Conservation (phyloP, 1,284 basidiomycete species). For the Sanghuangporus weigelae region DNA sequence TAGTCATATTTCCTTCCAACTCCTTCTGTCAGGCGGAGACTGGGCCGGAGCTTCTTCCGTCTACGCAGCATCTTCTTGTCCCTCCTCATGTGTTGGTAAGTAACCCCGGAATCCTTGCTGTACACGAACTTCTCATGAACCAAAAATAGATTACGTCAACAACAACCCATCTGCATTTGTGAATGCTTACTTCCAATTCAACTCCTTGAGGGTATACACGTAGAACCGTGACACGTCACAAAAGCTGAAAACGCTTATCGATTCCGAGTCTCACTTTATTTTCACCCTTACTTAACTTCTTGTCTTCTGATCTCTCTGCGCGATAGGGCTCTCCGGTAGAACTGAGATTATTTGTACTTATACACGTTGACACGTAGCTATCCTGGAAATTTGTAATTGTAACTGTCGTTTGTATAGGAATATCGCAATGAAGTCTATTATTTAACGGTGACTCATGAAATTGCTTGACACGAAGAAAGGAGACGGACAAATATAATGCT, state of each 20-base stretch:
- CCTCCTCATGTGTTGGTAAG: constrained; percentile 10
- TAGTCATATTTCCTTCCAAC: background rate
- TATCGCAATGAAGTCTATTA: no score
- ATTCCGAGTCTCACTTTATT: background rate
- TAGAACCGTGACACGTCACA: background rate
- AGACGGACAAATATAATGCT: background rate
- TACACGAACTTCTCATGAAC: background rate
- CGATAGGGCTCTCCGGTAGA: no score
- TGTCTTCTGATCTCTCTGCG: background rate
- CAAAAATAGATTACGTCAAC: constrained; percentile 15
- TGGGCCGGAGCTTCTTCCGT: constrained; percentile 16
- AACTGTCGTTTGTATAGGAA: no score
- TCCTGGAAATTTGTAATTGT: no score
- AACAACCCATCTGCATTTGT: constrained; percentile 17
- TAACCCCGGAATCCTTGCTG: background rate
- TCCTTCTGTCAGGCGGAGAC: constrained; percentile 12
- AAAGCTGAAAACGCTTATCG: background rate
- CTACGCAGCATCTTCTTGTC: constrained; percentile 6
- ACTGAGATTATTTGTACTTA: no score
- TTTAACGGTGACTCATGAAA: background rate
- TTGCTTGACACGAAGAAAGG: background rate
- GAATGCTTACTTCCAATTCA: constrained; percentile 14
- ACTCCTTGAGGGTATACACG: constrained; percentile 14
- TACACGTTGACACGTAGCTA: no score
- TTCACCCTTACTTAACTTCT: background rate